Evolutionary conservation across 352 stramenopile species (phyloP).

Genomic region (Pythium brachiatum): DNA sequence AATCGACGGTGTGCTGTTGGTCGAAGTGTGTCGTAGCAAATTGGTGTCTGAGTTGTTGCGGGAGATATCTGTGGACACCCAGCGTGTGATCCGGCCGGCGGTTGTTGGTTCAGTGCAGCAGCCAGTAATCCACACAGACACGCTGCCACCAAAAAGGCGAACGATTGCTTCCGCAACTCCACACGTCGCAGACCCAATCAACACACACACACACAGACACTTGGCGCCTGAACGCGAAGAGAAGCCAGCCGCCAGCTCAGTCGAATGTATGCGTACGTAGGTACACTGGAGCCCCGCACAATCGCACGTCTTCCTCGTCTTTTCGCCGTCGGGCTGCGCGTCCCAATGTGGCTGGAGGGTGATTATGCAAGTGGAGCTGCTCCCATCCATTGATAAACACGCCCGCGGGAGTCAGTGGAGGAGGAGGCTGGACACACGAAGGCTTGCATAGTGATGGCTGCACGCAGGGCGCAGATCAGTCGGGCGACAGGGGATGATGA

Average conservation of each 20-base stretch:
- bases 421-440: not conserved
- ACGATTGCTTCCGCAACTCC: constrained; percentile 3
- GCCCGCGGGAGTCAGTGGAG: not conserved
- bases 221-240: not conserved
- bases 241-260: constrained; percentile 1
- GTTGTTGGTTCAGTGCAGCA: no score
- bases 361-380: not conserved
- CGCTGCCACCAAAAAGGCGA: not conserved
- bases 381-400: not conserved
- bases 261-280: no score
- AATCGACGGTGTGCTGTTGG: not conserved
- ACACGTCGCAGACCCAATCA: not conserved
- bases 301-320: not conserved
- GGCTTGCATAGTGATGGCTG: not conserved
- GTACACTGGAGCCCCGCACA: not conserved
- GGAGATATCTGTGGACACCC: no score
- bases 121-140: constrained; percentile 1
- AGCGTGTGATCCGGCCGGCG: no score
- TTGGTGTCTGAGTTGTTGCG: constrained; percentile 1
- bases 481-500: not conserved
- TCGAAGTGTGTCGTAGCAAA: constrained; percentile 7
- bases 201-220: constrained; percentile 5
- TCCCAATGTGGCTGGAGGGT: not conserved
- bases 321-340: not conserved
- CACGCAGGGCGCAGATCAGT: not conserved